A percentile compares a stretch with the other conserved stretches of the same genome.
Evolutionary conservation across 805 yeast species (phyloP).

Genomic region (Kuraishia piskuri): DNA sequence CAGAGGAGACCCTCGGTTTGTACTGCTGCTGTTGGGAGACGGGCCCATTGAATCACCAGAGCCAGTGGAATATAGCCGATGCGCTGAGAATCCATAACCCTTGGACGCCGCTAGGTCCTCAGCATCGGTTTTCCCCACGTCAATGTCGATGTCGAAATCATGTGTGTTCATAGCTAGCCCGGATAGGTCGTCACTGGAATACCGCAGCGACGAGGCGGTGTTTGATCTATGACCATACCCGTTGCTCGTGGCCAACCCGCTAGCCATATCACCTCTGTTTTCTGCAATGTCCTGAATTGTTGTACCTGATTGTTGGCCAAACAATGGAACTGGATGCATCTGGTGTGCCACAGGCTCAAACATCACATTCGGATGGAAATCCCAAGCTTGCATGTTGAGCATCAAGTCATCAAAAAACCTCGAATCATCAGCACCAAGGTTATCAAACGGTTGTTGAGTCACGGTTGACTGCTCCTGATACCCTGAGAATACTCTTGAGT

Average conservation of each 20-base stretch:
- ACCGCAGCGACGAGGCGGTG: neutral
- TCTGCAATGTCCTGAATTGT: constrained; percentile 16
- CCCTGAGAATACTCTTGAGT: neutral
- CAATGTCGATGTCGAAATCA: neutral
- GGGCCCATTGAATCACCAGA: neutral
- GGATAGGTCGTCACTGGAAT: neutral
- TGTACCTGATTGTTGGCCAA: neutral
- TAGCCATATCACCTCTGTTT: neutral
- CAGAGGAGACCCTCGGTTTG: neutral
- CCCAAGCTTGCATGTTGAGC: constrained; percentile 16
- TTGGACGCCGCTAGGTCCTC: neutral
- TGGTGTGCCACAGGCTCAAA: constrained; percentile 8
- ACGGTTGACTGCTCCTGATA: neutral
- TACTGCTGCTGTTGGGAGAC: neutral
- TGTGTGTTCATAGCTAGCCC: neutral
- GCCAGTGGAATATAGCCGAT: neutral
- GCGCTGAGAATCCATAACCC: neutral
- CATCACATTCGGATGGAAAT: constrained; percentile 7
- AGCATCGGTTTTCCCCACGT: neutral
- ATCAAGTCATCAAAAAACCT: constrained; percentile 12
- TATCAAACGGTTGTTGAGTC: neutral
- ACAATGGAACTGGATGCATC: neutral
- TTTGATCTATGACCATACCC: neutral
- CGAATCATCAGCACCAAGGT: neutral
- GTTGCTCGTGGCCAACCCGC: neutral